A percentile compares a stretch with the other conserved stretches of the same genome.
phyloP scores from a whole-genome alignment of 2,329 filamentous ascomycete species.

The Verticillium dahliae region DNA sequence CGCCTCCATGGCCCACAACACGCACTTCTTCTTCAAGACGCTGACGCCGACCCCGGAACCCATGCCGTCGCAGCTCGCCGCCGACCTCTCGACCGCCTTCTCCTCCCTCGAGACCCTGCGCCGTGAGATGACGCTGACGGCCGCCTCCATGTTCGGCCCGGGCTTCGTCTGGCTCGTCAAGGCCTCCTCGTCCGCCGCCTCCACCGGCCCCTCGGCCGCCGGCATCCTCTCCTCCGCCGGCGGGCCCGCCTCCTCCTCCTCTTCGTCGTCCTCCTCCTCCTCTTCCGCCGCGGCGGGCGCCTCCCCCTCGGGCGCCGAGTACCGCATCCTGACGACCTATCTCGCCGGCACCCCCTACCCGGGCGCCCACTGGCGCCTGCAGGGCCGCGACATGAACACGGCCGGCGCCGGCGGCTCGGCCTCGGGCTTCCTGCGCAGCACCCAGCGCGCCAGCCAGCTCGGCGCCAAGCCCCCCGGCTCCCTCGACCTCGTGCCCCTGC shows the following conservation, averaged over 20 bases:
- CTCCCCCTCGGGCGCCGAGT: constrained; percentile 77
- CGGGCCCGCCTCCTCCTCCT: constrained; percentile 65
- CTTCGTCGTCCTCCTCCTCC: constrained; percentile 44
- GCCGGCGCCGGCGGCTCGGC: constrained; percentile 32
- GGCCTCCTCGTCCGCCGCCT: constrained; percentile 44
- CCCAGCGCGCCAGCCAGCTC: constrained; percentile 15
- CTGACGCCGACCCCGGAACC: constrained; percentile 33
- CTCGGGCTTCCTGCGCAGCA: constrained; percentile 28
- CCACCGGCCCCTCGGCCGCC: constrained; percentile 58
- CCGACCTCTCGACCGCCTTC: constrained; percentile 63
- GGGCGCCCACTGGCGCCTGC: constrained; percentile 73
- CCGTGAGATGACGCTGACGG: constrained; percentile 72
- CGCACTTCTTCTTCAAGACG: constrained; percentile 69
- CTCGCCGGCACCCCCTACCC: constrained; percentile 84
- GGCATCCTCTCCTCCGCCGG: constrained; percentile 76
- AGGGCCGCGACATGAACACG: constrained; percentile 65
- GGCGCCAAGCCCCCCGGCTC: constrained; percentile 51
- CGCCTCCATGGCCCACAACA: constrained; percentile 95
- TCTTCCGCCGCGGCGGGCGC: constrained; percentile 45
- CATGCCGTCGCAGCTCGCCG: constrained; percentile 51
- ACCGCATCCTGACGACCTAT: constrained; percentile 80
- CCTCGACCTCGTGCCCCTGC: constrained; percentile 63
- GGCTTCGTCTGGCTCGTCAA: constrained; percentile 95
- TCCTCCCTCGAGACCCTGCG: constrained; percentile 77
- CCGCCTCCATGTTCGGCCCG: constrained; percentile 88